Conservation (phyloP, 139 green algal genomes). For the Pycnococcus provasolii region DNA sequence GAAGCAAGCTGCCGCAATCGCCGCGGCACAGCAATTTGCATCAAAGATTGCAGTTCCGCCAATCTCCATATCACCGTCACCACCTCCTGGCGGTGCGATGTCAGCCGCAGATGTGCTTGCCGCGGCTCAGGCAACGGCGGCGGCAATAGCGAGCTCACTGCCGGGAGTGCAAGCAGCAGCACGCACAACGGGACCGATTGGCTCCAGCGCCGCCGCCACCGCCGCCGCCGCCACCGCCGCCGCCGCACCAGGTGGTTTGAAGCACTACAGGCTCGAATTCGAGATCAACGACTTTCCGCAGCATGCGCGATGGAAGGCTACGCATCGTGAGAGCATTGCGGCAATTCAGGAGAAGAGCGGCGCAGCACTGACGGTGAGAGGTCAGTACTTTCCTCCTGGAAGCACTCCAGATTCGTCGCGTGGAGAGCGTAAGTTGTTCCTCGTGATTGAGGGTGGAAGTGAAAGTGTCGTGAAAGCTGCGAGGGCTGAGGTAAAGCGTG, state of each 20-base stretch:
- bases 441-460: slow-evolving; percentile 79
- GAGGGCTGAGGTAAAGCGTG: slow-evolving; percentile 67
- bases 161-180: neutral
- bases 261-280: slow-evolving; percentile 78
- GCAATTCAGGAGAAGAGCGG: slow-evolving; percentile 77
- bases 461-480: slow-evolving; percentile 52
- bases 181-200: too few species aligned
- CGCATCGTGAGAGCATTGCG: slow-evolving; percentile 74
- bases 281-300: slow-evolving; percentile 99
- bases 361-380: slow-evolving; percentile 68
- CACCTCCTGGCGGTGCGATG: too few species aligned
- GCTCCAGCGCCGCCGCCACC: too few species aligned
- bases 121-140: neutral
- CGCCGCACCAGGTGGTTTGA: neutral
- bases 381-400: slow-evolving; percentile 49
- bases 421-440: slow-evolving; percentile 84
- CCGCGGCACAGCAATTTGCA: too few species aligned
- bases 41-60: too few species aligned
- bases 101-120: too few species aligned
- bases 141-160: neutral
- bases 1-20: too few species aligned
- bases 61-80: too few species aligned
- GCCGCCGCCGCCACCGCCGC: slow-evolving; percentile 17
- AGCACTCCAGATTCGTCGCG: slow-evolving; percentile 22
- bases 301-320: slow-evolving; percentile 73